phyloP scores from a whole-genome alignment of 2,329 filamentous ascomycete genomes.

The Kalaharituber pfeilii region DNA sequence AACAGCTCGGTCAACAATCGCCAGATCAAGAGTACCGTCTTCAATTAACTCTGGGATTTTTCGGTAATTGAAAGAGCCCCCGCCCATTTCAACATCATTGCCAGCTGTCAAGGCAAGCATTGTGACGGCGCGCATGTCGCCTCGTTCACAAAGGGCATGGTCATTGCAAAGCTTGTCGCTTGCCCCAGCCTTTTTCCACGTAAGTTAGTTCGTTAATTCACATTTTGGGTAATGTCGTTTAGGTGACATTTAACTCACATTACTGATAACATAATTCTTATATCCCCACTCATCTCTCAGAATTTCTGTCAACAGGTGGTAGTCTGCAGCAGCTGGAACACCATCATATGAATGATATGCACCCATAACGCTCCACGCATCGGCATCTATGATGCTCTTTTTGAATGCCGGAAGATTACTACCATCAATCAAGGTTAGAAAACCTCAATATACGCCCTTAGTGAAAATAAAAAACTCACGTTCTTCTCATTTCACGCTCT shows the following conservation, averaged over 20 bases:
- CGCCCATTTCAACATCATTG: conserved; percentile 60
- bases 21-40: conserved; percentile 41
- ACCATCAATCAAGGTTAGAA: conserved; percentile 38
- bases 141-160: conserved; percentile 11
- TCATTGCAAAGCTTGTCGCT: conserved; percentile 34
- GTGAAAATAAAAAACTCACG: conserved; percentile 30
- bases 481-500: conserved; percentile 38
- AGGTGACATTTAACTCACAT: not conserved
- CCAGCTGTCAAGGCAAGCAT: conserved; percentile 47
- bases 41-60: conserved; percentile 48
- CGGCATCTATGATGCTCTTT: conserved; percentile 51
- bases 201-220: not conserved
- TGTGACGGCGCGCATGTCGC: conserved; percentile 47
- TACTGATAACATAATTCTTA: conserved; percentile 44
- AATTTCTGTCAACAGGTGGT: conserved; percentile 49
- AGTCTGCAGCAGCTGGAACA: conserved; percentile 47
- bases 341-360: conserved; percentile 62
- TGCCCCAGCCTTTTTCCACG: conserved; percentile 45
- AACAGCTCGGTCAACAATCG: conserved; percentile 48
- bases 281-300: conserved; percentile 57
- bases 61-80: conserved; percentile 53
- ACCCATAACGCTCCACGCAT: conserved; percentile 53
- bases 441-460: too few species aligned
- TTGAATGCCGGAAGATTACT: conserved; percentile 46
- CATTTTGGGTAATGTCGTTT: too few species aligned